Evolutionary conservation across 768 basidiomycete genomes (phyloP).

Genomic region (Albatrellus ellisii): DNA sequence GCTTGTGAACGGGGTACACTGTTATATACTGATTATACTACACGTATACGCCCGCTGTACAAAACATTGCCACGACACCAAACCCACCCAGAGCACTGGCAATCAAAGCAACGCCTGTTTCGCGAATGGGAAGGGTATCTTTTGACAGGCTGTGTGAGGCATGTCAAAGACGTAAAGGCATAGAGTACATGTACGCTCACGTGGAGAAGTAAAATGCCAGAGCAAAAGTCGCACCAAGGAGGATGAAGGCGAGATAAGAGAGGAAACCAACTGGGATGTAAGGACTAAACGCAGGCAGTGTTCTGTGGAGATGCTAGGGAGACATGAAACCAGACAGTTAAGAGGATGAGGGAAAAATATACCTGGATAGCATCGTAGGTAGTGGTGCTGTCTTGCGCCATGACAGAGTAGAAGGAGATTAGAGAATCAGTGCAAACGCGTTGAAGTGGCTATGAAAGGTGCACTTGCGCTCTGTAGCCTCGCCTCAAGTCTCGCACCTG

Average conservation of each 20-base stretch:
- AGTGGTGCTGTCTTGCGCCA: constrained; percentile 25
- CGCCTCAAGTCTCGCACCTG: constrained; percentile 8
- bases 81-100: constrained; percentile 79
- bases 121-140: constrained; percentile 47
- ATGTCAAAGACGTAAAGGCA: constrained; percentile 1
- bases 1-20: neutral
- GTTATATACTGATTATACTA: constrained; percentile 20
- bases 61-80: constrained; percentile 84
- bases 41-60: constrained; percentile 74
- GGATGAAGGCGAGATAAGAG: constrained; percentile 61
- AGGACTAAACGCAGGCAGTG: constrained; percentile 61
- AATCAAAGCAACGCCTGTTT: constrained; percentile 52
- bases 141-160: constrained; percentile 54
- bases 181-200: constrained; percentile 28
- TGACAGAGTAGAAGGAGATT: constrained; percentile 19
- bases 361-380: constrained; percentile 43
- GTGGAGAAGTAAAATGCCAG: constrained; percentile 88
- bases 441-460: constrained; percentile 2
- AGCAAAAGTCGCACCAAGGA: constrained; percentile 65
- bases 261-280: constrained; percentile 52
- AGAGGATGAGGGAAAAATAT: constrained; percentile 10
- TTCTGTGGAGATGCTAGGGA: constrained; percentile 44
- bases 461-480: constrained; percentile 3
- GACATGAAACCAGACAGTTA: constrained; percentile 1
- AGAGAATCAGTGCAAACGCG: constrained; percentile 1